These are phyloP conservation scores for Mycena indigotica DNA, from an alignment of 768 basidiomycete genomes.

Conservation along the genomic window DNA sequence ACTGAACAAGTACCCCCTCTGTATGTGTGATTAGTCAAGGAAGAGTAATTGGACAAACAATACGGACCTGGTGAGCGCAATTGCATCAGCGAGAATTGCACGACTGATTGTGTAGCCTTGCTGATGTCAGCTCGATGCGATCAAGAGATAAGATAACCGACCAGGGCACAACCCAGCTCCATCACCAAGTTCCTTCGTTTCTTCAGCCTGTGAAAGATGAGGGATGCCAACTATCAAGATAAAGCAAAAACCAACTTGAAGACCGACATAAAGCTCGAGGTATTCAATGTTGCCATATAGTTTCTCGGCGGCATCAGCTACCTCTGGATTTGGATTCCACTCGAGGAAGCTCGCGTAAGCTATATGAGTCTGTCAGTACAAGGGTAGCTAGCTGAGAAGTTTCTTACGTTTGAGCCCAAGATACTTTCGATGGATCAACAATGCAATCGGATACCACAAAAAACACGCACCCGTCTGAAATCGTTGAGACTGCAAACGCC, in stretches of 20 bases:
- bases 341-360: conserved; percentile 73
- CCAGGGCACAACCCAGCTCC: conserved; percentile 88
- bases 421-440: conserved; percentile 50
- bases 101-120: conserved; percentile 82
- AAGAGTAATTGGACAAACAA: not conserved
- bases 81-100: conserved; percentile 84
- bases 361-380: conserved; percentile 27
- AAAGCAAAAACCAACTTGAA: conserved; percentile 34
- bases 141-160: conserved; percentile 27
- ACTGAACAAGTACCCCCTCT: too few relatives aligned
- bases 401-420: conserved; percentile 73
- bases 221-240: not conserved
- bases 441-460: not conserved
- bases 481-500: conserved; percentile 85
- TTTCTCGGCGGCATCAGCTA: conserved; percentile 72
- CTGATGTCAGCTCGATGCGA: not conserved
- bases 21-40: not conserved
- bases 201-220: conserved; percentile 59
- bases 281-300: conserved; percentile 76
- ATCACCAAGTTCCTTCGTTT: conserved; percentile 70
- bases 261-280: conserved; percentile 79
- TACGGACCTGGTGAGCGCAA: conserved; percentile 68
- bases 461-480: conserved; percentile 59
- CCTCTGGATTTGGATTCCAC: conserved; percentile 76
- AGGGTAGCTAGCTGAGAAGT: not conserved